Conservation (phyloP, 2,329 filamentous ascomycete species). For the Orbilia blumenaviensis region DNA sequence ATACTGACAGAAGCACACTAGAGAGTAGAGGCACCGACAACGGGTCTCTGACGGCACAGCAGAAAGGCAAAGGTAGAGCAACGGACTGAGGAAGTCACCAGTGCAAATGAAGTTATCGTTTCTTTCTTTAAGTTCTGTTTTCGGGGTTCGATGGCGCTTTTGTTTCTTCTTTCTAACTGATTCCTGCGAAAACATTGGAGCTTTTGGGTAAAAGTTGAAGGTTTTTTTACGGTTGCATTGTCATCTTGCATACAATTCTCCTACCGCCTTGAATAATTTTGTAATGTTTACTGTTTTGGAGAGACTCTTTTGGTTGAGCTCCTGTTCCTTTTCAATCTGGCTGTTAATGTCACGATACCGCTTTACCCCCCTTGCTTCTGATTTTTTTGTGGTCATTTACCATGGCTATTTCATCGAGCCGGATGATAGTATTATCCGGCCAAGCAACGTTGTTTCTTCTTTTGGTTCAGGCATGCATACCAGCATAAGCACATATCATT, state of each 20-base stretch:
- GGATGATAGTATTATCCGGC: not conserved
- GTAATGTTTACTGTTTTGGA: constrained; percentile 38
- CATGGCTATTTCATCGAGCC: not conserved
- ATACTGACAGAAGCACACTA: constrained; percentile 38
- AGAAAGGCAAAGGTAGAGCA: constrained; percentile 44
- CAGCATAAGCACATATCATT: constrained; percentile 32
- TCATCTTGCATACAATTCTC: constrained; percentile 2
- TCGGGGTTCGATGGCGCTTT: constrained; percentile 17
- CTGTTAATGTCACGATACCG: constrained; percentile 8
- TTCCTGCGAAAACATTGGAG: constrained; percentile 7
- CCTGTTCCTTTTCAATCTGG: not conserved
- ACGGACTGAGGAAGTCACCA: constrained; percentile 8
- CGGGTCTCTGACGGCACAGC: not conserved
- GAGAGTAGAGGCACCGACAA: constrained; percentile 30
- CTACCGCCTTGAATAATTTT: constrained; percentile 26
- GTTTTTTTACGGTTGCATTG: constrained; percentile 18
- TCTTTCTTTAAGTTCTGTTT: not conserved
- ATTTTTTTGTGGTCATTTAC: constrained; percentile 3
- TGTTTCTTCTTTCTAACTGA: not conserved
- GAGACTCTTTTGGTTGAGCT: constrained; percentile 6
- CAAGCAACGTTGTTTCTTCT: not conserved
- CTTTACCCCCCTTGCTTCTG: not conserved
- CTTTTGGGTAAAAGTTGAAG: constrained; percentile 21
- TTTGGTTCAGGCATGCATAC: not conserved
- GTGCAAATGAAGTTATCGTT: not conserved